Evolutionary conservation across 2,329 filamentous ascomycete genomes (phyloP).

Genomic region (Trichoderma sp.): DNA sequence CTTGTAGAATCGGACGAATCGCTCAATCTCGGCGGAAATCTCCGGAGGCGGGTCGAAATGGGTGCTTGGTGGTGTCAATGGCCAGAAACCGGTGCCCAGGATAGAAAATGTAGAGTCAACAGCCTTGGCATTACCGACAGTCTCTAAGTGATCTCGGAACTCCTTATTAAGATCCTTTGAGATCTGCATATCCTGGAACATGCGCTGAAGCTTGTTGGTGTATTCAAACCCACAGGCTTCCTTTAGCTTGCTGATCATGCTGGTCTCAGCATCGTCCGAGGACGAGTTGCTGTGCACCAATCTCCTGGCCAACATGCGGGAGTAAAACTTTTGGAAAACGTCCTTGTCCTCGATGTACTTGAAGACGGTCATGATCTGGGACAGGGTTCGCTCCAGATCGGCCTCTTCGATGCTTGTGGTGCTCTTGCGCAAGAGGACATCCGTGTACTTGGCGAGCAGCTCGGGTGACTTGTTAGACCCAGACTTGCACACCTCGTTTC

Average conservation of each 20-base stretch:
- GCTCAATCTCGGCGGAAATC: slow-evolving; percentile 83
- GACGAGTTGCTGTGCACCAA: slow-evolving; percentile 94
- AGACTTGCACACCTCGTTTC: slow-evolving; percentile 92
- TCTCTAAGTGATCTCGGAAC: slow-evolving; percentile 75
- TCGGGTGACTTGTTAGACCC: slow-evolving; percentile 94
- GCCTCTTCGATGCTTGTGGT: slow-evolving; percentile 91
- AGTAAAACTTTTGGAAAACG: slow-evolving; percentile 99
- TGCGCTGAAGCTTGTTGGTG: slow-evolving; percentile 98
- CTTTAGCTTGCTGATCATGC: slow-evolving; percentile 99
- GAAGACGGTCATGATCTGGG: slow-evolving; percentile 98
- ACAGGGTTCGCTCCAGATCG: slow-evolving; percentile 84
- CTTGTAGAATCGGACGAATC: slow-evolving; percentile 89
- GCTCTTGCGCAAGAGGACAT: slow-evolving; percentile 89
- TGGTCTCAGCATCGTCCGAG: slow-evolving; percentile 95
- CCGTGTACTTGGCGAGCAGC: slow-evolving; percentile 91
- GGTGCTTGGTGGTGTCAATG: slow-evolving; percentile 81
- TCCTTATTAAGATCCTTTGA: slow-evolving; percentile 93
- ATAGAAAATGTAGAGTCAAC: slow-evolving; percentile 89
- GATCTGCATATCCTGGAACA: slow-evolving; percentile 99
- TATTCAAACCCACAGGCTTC: slow-evolving; percentile 99
- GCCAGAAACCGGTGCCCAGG: slow-evolving; percentile 97
- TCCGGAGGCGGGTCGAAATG: slow-evolving; percentile 85
- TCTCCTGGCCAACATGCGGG: slow-evolving; percentile 91
- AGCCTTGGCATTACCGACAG: slow-evolving; percentile 60
- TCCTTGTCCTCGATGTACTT: slow-evolving; percentile 99